Evolutionary conservation across 306 rosid genomes (phyloP), one percentile per base, ranked within the genome.

Genomic region (Benincasa hispida): DNA sequence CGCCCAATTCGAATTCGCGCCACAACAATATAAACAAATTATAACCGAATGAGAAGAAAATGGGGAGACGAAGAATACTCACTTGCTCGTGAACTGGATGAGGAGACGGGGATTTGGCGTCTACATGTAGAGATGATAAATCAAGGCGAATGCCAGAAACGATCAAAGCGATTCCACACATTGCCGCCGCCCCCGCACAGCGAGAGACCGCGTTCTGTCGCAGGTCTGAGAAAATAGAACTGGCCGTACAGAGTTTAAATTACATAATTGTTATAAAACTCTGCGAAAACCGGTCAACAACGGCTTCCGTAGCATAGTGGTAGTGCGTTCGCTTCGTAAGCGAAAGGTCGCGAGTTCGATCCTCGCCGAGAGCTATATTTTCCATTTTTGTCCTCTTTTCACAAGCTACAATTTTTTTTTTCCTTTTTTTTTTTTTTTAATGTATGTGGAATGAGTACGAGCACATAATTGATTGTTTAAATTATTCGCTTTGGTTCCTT

Each of bases 301-400:
- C 11, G 47, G 96, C 91, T 87, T 91, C 93, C 89, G 83, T 91
- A 87, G 93, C 93, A 85, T 86, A 88, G 93, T 88, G 96, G 96
- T 88, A 87, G 90, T 91, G 96, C 91, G 88, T 87, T 88, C 93
- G 91, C 93, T 91, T 88, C 93, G 90, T 91, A 91, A 90, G 96
- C 87, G 92, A 87, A 88, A 88, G 91, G 91, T 88, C 93, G 93
- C 87, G 93, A 87, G 96, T 91, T 91, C 93, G 90, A 90, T 87
- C 88, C 90, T 90, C 91, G 88, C 91, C 84, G 91, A 90, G 91
- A 87, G 91, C 93, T 41, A 0, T 0, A 3, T 32, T 32, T 32
- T 28, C 32, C 3, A 3, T 81, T 0, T 5, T 5, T 14, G 18
- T 15, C 19, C 5, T 2, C 2, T 50, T 35, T 8, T 35, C 51